Evolutionary conservation across 2,329 filamentous ascomycete genomes (phyloP).

Genomic region (Neobulgaria alba): DNA sequence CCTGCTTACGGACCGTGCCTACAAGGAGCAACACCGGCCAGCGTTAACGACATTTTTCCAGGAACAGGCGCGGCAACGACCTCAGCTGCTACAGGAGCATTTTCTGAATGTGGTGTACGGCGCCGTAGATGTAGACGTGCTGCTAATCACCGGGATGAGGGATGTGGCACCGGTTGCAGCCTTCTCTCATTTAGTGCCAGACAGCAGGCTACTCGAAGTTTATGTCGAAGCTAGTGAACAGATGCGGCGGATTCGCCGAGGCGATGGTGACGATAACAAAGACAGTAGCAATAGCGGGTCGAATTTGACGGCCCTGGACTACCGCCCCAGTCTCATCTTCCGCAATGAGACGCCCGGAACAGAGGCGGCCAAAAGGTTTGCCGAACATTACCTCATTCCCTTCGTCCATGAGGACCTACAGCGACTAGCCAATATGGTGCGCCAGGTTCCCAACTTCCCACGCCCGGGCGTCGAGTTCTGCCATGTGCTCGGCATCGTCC

Average conservation of each 20-base stretch:
- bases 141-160: conserved; percentile 46
- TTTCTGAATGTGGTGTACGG: conserved; percentile 37
- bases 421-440: conserved; percentile 42
- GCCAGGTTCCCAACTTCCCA: conserved; percentile 41
- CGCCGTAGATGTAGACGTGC: conserved; percentile 39
- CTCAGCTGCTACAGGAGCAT: conserved; percentile 35
- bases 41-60: conserved; percentile 44
- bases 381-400: conserved; percentile 31
- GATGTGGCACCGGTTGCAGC: conserved; percentile 47
- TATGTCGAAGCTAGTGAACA: conserved; percentile 35
- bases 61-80: conserved; percentile 34
- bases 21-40: conserved; percentile 52
- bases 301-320: conserved; percentile 21
- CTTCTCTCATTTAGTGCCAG: conserved; percentile 46
- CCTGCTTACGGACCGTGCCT: conserved; percentile 44
- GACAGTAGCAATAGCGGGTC: conserved; percentile 17
- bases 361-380: conserved; percentile 34
- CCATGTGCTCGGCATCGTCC: conserved; percentile 47
- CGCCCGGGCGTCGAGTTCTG: conserved; percentile 43
- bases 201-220: conserved; percentile 45
- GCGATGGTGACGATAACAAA: conserved; percentile 14
- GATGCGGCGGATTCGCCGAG: conserved; percentile 32
- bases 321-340: conserved; percentile 40
- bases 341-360: conserved; percentile 39
- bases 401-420: conserved; percentile 39